Percentiles rank a stretch among this genome's conserved stretches.
Conservation (phyloP, 352 stramenopile genomes). For the Pythium aquatile region DNA sequence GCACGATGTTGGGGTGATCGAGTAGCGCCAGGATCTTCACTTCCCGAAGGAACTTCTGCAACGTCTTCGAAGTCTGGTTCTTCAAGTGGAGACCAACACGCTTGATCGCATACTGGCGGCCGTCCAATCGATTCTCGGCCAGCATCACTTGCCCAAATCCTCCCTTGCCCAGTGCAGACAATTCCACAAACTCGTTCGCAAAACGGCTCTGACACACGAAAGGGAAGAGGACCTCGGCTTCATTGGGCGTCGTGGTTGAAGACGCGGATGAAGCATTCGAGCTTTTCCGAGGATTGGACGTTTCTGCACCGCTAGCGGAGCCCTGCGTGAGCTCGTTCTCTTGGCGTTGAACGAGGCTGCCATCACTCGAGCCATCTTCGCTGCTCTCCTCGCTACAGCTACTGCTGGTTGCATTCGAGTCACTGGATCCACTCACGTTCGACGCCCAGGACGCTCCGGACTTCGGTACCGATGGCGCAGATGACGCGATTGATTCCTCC, state of each 20-base stretch:
- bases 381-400: conserved; percentile 17
- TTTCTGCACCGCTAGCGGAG: conserved; percentile 1
- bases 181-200: conserved; percentile 80
- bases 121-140: conserved; percentile 92
- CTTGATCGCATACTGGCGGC: conserved; percentile 93
- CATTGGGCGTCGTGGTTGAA: conserved; percentile 31
- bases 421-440: conserved; percentile 2
- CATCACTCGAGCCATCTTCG: conserved; percentile 1
- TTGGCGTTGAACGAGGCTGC: background rate
- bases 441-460: conserved; percentile 9
- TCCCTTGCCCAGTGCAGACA: conserved; percentile 89
- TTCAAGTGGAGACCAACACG: conserved; percentile 79
- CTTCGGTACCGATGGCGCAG: conserved; percentile 4
- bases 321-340: conserved; percentile 6
- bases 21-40: conserved; percentile 91
- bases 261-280: conserved; percentile 58
- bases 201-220: conserved; percentile 86
- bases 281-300: conserved; percentile 30
- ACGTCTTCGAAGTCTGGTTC: conserved; percentile 87
- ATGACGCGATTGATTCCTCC: background rate
- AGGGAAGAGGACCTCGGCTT: conserved; percentile 73
- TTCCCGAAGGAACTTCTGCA: conserved; percentile 93
- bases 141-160: conserved; percentile 95
- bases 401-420: conserved; percentile 7
- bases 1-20: conserved; percentile 93